Evolutionary conservation across 2,329 filamentous ascomycete genomes (phyloP).

Genomic region (Paracamarosporium sp.): DNA sequence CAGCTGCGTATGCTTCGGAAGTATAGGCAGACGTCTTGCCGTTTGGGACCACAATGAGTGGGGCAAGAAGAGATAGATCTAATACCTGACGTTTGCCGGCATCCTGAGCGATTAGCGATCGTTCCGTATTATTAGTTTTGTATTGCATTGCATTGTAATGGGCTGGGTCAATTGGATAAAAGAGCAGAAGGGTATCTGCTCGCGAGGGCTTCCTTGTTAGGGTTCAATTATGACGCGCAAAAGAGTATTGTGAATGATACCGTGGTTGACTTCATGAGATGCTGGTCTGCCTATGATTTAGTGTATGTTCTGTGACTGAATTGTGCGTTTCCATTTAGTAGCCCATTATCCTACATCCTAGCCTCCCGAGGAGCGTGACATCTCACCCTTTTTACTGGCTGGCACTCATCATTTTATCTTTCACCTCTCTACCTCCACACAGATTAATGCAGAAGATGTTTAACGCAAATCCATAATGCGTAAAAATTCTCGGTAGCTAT

Average conservation of each 20-base stretch:
- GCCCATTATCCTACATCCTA: too few species aligned
- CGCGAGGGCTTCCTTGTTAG: not conserved
- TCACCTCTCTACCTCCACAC: too few species aligned
- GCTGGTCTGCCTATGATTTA: too few species aligned
- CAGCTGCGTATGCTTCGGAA: conserved; percentile 94
- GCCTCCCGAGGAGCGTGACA: too few species aligned
- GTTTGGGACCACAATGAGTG: conserved; percentile 27
- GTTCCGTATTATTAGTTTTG: not conserved
- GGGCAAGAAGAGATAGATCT: not conserved
- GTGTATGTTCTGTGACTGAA: too few species aligned
- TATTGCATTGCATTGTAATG: conserved; percentile 6
- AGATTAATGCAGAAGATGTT: too few species aligned
- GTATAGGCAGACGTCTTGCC: conserved; percentile 83
- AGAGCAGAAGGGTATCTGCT: not conserved
- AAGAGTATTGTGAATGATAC: not conserved
- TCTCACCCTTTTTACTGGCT: too few species aligned
- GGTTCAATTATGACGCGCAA: not conserved
- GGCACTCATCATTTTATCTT: too few species aligned
- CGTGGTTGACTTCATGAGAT: not conserved
- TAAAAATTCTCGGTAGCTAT: too few species aligned
- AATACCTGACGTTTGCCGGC: not conserved
- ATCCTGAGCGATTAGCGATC: not conserved
- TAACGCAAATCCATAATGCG: too few species aligned
- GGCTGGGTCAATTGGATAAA: not conserved
- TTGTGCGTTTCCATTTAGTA: too few species aligned